Evolutionary conservation across 2,329 filamentous ascomycete species (phyloP).

Genomic region (Aspergillus ustus): DNA sequence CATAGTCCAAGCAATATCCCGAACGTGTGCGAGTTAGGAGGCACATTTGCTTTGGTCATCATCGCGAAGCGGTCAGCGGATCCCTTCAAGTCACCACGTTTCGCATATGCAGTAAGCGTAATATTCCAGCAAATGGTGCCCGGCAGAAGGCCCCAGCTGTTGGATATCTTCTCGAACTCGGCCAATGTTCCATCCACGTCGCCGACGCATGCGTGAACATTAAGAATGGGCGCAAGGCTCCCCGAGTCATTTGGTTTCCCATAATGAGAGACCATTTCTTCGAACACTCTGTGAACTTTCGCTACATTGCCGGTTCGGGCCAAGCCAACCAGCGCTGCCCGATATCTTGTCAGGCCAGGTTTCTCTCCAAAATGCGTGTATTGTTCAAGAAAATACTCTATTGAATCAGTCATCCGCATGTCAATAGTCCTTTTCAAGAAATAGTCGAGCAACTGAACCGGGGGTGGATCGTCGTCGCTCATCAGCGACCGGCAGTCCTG

Average conservation of each 20-base stretch:
- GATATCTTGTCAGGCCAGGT: slow-evolving; percentile 40
- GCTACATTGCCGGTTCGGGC: slow-evolving; percentile 52
- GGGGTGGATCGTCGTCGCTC: slow-evolving; percentile 24
- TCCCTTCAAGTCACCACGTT: slow-evolving; percentile 68
- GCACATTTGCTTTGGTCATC: slow-evolving; percentile 55
- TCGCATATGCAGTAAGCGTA: slow-evolving; percentile 71
- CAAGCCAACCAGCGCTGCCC: slow-evolving; percentile 45
- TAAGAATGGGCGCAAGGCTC: slow-evolving; percentile 62
- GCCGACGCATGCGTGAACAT: slow-evolving; percentile 71
- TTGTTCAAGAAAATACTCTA: slow-evolving; percentile 50
- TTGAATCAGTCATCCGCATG: slow-evolving; percentile 39
- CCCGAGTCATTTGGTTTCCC: slow-evolving; percentile 37
- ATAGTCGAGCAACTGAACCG: slow-evolving; percentile 26
- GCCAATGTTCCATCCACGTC: slow-evolving; percentile 63
- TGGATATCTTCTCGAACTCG: slow-evolving; percentile 66
- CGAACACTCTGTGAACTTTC: slow-evolving; percentile 51
- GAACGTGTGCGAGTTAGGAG: slow-evolving; percentile 69
- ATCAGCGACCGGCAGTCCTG: slow-evolving; percentile 45
- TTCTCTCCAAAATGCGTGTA: slow-evolving; percentile 38
- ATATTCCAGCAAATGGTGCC: slow-evolving; percentile 73
- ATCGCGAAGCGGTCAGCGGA: slow-evolving; percentile 68
- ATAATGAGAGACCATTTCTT: slow-evolving; percentile 45
- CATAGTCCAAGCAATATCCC: slow-evolving; percentile 75
- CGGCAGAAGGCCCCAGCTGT: slow-evolving; percentile 61
- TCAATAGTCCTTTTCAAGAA: slow-evolving; percentile 33